Conservation (phyloP, 2,329 filamentous ascomycete genomes). For the Elsinoe perseae region DNA sequence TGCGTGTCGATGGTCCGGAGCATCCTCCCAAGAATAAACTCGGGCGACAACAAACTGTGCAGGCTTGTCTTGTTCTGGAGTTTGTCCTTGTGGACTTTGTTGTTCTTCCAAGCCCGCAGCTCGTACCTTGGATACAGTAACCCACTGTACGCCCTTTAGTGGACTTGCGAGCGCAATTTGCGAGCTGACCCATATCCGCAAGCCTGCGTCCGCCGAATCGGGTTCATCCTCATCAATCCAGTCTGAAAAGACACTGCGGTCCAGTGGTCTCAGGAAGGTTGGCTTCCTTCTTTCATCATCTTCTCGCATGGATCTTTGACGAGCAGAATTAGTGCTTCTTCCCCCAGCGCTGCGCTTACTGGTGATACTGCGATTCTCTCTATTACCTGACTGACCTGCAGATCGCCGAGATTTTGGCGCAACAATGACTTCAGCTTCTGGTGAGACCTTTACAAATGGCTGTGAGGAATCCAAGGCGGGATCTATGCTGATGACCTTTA, state of each 20-base stretch:
- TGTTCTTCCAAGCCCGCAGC: conserved; percentile 68
- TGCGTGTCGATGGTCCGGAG: conserved; percentile 70
- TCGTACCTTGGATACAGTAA: conserved; percentile 75
- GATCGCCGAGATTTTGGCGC: conserved; percentile 75
- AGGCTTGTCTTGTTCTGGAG: conserved; percentile 49
- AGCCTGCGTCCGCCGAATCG: conserved; percentile 47
- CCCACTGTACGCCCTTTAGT: conserved; percentile 69
- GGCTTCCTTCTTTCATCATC: conserved; percentile 58
- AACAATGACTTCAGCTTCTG: conserved; percentile 93
- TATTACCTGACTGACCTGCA: conserved; percentile 51
- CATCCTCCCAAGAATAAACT: conserved; percentile 72
- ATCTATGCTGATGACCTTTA: conserved; percentile 74
- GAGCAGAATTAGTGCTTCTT: conserved; percentile 66
- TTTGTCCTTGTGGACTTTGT: conserved; percentile 63
- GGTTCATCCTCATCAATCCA: conserved; percentile 58
- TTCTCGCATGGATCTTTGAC: conserved; percentile 49
- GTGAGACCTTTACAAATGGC: conserved; percentile 84
- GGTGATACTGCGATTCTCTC: conserved; percentile 70
- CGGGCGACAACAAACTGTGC: conserved; percentile 67
- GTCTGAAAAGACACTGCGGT: conserved; percentile 59
- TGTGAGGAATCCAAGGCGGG: conserved; percentile 60
- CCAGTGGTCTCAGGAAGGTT: conserved; percentile 73
- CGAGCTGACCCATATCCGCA: conserved; percentile 78
- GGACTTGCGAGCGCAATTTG: conserved; percentile 65
- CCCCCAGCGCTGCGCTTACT: conserved; percentile 65